These are phyloP conservation scores for Camillea tinctor DNA, from an alignment of 2,329 filamentous ascomycete species.

Conservation along the genomic window DNA sequence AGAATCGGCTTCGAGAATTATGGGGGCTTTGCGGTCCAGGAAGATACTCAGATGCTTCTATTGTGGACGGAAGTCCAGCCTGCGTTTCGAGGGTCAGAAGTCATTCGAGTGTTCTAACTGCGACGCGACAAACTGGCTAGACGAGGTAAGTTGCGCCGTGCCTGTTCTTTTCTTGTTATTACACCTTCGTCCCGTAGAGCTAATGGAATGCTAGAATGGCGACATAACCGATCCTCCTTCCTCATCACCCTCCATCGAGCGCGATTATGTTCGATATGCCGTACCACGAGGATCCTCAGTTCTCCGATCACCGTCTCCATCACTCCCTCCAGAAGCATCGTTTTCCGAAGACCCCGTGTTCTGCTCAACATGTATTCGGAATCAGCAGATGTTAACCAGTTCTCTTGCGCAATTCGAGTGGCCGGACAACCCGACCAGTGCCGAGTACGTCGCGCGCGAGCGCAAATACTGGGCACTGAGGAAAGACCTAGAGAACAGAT, in stretches of 20 bases:
- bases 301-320: slow-evolving; percentile 27
- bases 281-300: slow-evolving; percentile 37
- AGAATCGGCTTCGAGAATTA: slow-evolving; percentile 15
- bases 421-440: slow-evolving; percentile 60
- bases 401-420: slow-evolving; percentile 79
- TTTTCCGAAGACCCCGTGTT: slow-evolving; percentile 44
- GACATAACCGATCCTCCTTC: slow-evolving; percentile 85
- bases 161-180: slow-evolving; percentile 3
- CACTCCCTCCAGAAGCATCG: slow-evolving; percentile 34
- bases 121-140: slow-evolving; percentile 85
- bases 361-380: slow-evolving; percentile 80
- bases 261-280: slow-evolving; percentile 47
- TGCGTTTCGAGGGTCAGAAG: slow-evolving; percentile 57
- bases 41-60: slow-evolving; percentile 71
- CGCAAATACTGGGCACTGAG: slow-evolving; percentile 69
- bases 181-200: slow-evolving; percentile 10
- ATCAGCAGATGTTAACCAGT: slow-evolving; percentile 78
- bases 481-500: slow-evolving; percentile 71
- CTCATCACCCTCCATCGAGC: slow-evolving; percentile 48
- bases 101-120: slow-evolving; percentile 74
- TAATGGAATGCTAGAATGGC: slow-evolving; percentile 61
- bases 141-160: slow-evolving; percentile 60
- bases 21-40: slow-evolving; percentile 31
- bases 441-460: slow-evolving; percentile 68
- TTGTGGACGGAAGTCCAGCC: slow-evolving; percentile 68